Evolutionary conservation across 2,329 filamentous ascomycete species (phyloP).

Genomic region (Ascochyta pisi): DNA sequence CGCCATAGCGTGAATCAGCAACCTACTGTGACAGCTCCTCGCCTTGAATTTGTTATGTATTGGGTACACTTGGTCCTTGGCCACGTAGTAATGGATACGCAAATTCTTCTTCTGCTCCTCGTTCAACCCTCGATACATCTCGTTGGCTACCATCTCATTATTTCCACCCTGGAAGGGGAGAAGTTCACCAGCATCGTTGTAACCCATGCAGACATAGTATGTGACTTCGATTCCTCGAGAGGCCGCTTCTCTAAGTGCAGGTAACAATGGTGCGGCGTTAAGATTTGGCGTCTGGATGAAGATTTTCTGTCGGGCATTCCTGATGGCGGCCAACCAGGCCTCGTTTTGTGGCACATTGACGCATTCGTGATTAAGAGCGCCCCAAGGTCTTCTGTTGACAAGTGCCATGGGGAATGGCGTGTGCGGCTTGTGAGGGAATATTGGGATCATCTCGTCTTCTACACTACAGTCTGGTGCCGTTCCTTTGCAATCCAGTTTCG

Average conservation of each 20-base stretch:
- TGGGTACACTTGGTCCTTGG: constrained; percentile 72
- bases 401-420: constrained; percentile 73
- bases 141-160: constrained; percentile 73
- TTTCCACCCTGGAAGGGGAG: constrained; percentile 77
- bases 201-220: constrained; percentile 77
- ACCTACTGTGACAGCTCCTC: constrained; percentile 68
- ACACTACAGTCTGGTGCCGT: constrained; percentile 62
- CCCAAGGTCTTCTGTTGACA: constrained; percentile 73
- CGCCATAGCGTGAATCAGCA: neutral
- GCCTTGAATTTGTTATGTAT: constrained; percentile 71
- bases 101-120: constrained; percentile 58
- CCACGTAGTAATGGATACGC: constrained; percentile 74
- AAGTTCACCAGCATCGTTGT: constrained; percentile 79
- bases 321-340: constrained; percentile 73
- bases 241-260: constrained; percentile 69
- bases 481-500: constrained; percentile 58
- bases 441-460: constrained; percentile 69
- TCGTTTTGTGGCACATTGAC: constrained; percentile 76
- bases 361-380: constrained; percentile 66
- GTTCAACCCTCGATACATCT: constrained; percentile 64
- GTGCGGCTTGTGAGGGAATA: constrained; percentile 62
- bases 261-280: constrained; percentile 72
- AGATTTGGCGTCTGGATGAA: constrained; percentile 82
- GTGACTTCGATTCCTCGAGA: constrained; percentile 71
- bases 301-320: constrained; percentile 67